Conservation (phyloP, 2,329 filamentous ascomycete genomes). For the Mycogone perniciosa region DNA sequence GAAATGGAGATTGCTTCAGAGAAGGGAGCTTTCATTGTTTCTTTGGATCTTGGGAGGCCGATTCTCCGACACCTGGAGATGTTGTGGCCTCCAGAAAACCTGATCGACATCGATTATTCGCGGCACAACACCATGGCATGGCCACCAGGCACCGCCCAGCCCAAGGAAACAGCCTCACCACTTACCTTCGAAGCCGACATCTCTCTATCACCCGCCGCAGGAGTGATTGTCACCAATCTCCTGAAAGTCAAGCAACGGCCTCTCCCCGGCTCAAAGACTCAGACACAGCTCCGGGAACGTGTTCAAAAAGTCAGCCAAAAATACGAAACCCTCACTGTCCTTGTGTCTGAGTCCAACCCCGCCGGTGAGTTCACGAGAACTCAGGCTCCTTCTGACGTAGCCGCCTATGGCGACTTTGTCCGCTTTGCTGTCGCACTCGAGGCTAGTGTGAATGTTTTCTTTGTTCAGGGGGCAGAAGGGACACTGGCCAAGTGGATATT, state of each 20-base stretch:
- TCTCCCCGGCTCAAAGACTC: conserved; percentile 44
- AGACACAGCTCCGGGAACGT: conserved; percentile 47
- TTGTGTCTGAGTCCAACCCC: conserved; percentile 53
- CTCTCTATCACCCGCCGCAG: conserved; percentile 60
- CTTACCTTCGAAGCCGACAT: conserved; percentile 62
- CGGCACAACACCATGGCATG: conserved; percentile 26
- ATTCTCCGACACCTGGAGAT: conserved; percentile 46
- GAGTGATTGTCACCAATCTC: conserved; percentile 64
- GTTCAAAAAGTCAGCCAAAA: conserved; percentile 47
- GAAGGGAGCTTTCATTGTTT: conserved; percentile 41
- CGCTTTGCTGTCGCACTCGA: conserved; percentile 40
- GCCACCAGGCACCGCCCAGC: conserved; percentile 4
- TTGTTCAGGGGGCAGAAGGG: conserved; percentile 44
- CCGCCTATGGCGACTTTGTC: conserved; percentile 44
- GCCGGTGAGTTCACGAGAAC: conserved; percentile 35
- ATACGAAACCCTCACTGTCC: conserved; percentile 62
- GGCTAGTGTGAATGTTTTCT: conserved; percentile 33
- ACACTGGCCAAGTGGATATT: conserved; percentile 51
- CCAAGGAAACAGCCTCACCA: conserved; percentile 25
- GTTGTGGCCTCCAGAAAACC: conserved; percentile 40
- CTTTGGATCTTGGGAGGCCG: conserved; percentile 39
- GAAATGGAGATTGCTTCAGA: conserved; percentile 12
- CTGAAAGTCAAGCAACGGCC: conserved; percentile 66
- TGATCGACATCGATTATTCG: conserved; percentile 57
- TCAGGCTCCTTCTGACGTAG: conserved; percentile 35